Conservation (phyloP, 306 rosid species). For the Inga leiocalycina region DNA sequence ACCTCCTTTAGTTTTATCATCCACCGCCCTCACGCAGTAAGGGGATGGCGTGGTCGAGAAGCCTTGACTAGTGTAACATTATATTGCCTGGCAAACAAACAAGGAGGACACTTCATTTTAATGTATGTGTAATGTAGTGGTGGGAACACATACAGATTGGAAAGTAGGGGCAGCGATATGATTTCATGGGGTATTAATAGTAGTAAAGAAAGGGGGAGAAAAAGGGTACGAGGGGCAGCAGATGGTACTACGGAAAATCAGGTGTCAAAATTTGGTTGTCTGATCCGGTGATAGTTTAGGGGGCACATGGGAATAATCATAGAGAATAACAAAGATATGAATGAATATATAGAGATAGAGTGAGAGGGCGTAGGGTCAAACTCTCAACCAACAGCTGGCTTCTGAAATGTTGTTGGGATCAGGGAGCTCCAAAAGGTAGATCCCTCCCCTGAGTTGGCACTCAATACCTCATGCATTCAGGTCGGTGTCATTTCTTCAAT, state of each 20-base stretch:
- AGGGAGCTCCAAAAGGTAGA: too few species aligned
- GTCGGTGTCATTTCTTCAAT: too few species aligned
- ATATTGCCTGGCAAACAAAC: not conserved
- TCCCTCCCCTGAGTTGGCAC: too few species aligned
- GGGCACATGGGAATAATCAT: not conserved
- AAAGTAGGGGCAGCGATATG: not conserved
- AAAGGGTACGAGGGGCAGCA: not conserved
- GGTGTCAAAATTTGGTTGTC: not conserved
- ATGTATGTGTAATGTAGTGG: not conserved
- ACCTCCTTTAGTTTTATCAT: too few species aligned
- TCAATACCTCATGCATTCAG: too few species aligned
- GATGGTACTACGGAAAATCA: not conserved
- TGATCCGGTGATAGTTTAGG: not conserved
- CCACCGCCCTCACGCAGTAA: too few species aligned
- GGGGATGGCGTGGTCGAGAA: too few species aligned
- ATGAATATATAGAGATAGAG: too few species aligned
- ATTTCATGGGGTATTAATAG: not conserved
- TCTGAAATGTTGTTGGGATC: too few species aligned
- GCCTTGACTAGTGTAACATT: too few species aligned
- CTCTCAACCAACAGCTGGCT: too few species aligned
- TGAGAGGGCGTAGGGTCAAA: too few species aligned
- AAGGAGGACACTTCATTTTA: not conserved
- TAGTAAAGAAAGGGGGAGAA: not conserved
- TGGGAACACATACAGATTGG: slow-evolving; percentile 27
- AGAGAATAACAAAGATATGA: not conserved